phyloP scores from a whole-genome alignment of 495 filamentous ascomycete species.

The Neurospora hispaniola region DNA sequence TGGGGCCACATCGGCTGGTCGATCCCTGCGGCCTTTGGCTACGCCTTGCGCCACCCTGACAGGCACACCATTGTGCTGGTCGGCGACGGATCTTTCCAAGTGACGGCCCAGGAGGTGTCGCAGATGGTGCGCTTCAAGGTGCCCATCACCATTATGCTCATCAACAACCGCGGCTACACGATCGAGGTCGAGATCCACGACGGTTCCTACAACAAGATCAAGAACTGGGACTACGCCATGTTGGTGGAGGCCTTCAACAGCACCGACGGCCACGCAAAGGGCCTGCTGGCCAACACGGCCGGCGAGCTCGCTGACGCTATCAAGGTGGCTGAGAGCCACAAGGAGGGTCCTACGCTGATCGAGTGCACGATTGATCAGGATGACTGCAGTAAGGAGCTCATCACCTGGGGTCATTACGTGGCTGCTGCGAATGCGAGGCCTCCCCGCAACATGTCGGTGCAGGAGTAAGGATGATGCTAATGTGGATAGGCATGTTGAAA shows the following conservation, averaged over 20 bases:
- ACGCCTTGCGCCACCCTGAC: conserved; percentile 11
- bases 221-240: conserved; percentile 18
- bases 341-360: conserved; percentile 13
- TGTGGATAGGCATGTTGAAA: background rate
- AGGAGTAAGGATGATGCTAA: background rate
- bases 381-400: conserved; percentile 17
- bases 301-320: conserved; percentile 13
- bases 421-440: conserved; percentile 16
- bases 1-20: conserved; percentile 24
- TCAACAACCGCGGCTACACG: conserved; percentile 42
- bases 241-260: conserved; percentile 14
- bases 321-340: background rate
- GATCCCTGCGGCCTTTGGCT: conserved; percentile 17
- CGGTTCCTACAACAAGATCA: conserved; percentile 17
- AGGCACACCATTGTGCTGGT: conserved; percentile 13
- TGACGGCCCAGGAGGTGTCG: conserved; percentile 20
- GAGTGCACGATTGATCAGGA: conserved; percentile 19
- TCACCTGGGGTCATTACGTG: conserved; percentile 19
- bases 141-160: conserved; percentile 18
- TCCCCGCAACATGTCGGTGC: conserved; percentile 2
- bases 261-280: conserved; percentile 12
- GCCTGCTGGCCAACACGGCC: conserved; percentile 9
- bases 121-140: conserved; percentile 21
- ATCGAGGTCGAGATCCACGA: conserved; percentile 44
- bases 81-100: conserved; percentile 22